Base-by-base conservation (phyloP, 1,284 basidiomycete genomes). In the Apiotrichum gracile region DNA sequence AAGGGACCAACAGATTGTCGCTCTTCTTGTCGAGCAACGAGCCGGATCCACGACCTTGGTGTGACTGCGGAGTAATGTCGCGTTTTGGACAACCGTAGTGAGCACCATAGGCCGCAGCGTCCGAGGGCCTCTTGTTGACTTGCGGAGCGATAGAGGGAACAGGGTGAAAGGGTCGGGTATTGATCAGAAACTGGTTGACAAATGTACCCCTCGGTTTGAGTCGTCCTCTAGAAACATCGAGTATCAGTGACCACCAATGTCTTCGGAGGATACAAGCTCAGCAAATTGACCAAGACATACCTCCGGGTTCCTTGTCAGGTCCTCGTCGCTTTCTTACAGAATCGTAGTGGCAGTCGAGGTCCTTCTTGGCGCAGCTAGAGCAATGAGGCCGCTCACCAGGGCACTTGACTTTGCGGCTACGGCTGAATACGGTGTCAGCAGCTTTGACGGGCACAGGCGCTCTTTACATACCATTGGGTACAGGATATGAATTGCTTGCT, bases 221-320 rank as follows among this genome's bases (percentile, higher is more conserved):
- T 4, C 58, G 54, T 6, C 58, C 52, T 58, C 5, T 4, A 31
- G 27, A 13, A 25, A 9, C 2, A 10, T 16, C 38, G 13, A 37
- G 35, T 7, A 33, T 13, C 16, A n/a, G 10, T 26, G 5, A 16
- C 43, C 39, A 51, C 39, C 45, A 38, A 5, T 33, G 6, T 19
- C 5, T 9, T 3, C 17, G 13, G 7, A 31, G 7, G 29, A 31
- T 31, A 8, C 38, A 21, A 27, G 26, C 12, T 26, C 44, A 16
- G 52, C 52, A 6, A 24, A n/a, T 13, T 19, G 40, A 52, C 21
- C n/a, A n/a, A 6, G 16, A 37, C 55, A 50, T 26, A 61, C 61
- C 60, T 14, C 62, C 60, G 3, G 62, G 60, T 29, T 54, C 49
- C 44, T 61, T 63, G 56, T 63, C 62, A 16, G 62, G 60, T 2